Base-by-base conservation (phyloP, 176 grass and related monocot species). In the Ananas comosus region DNA sequence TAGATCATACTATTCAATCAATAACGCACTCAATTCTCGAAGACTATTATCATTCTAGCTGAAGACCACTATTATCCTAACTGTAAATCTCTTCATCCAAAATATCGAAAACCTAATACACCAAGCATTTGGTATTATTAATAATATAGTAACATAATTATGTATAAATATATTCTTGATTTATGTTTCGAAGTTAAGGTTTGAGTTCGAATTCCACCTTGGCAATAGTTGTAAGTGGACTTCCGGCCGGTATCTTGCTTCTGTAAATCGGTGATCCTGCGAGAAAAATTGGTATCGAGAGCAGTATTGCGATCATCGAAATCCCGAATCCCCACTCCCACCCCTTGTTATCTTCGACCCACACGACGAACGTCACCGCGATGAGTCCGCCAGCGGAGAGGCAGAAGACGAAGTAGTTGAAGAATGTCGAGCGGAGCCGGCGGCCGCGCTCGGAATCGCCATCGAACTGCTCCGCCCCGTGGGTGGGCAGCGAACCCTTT, bases 391-490 rank as follows among this genome's bases (percentile, higher is more conserved):
- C 88, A 0, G 78, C 49, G 4, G 82, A 88, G 51, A 92, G 75
- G 12, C 66, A 71, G 65, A 88, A 92, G 11, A 75, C 49, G 66
- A 24, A 92, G 80, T 84, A 85, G 72, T 88, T 92, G 79, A 92
- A 92, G 79, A 75, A 92, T 66, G 80, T 88, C n/a, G 48, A 71
- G 71, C 81, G 81, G 27, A 23, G 50, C 50, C 48, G 73, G 42
- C 64, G 56, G 68, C 85, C 81, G 24, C 1, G 9, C 0, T 66
- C 64, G 71, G 74, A 59, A 65, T 70, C 68, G 42, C 65, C 56
- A 58, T 91, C 84, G 59, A 91, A 87, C 66, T 91, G 88, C 65
- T 91, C 88, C 0, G 83, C 88, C 16, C 85, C 89, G 11, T 87
- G 74, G 11, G 81, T 80, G 28, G 79, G 53, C 14, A 79, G 63